A percentile compares a stretch with the other conserved stretches of the same genome.
Conservation (phyloP, 352 stramenopile species). For the Pythium myriotylum region DNA sequence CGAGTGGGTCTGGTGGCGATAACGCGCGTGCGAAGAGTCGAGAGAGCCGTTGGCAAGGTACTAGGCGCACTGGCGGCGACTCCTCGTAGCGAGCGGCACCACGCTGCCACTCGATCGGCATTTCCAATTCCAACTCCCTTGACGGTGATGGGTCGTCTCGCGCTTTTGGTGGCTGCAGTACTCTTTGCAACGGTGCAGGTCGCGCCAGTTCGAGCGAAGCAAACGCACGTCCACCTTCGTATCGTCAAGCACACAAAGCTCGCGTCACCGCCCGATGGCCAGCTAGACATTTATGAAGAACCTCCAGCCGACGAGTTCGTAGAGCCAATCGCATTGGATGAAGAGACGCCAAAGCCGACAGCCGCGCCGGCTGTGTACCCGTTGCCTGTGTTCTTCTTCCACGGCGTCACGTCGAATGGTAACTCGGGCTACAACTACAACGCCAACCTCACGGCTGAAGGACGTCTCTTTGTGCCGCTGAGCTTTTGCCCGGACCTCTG, state of each 20-base stretch:
- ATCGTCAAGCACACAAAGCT: neutral
- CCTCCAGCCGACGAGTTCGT: neutral
- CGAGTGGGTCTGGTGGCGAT: no score
- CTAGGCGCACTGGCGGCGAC: no score
- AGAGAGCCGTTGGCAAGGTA: no score
- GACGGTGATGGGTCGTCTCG: neutral
- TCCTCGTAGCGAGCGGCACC: no score
- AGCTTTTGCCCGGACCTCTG: constrained; percentile 39
- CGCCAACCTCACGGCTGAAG: constrained; percentile 36
- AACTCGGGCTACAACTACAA: constrained; percentile 36
- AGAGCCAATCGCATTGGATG: neutral
- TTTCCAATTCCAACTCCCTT: no score
- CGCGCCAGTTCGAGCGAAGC: neutral
- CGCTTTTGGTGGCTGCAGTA: neutral
- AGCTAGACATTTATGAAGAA: neutral
- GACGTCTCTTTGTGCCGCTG: constrained; percentile 38
- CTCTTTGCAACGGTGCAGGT: neutral
- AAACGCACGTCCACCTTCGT: neutral
- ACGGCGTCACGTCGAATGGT: constrained; percentile 38
- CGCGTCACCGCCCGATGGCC: neutral
- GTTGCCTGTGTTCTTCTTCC: constrained; percentile 55
- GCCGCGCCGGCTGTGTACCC: neutral
- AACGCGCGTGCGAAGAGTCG: no score
- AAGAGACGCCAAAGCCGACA: neutral
- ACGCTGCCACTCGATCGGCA: no score